A percentile compares a stretch with the other conserved stretches of the same genome.
Conservation (phyloP, 2,329 filamentous ascomycete genomes). For the Alternaria consortialis region DNA sequence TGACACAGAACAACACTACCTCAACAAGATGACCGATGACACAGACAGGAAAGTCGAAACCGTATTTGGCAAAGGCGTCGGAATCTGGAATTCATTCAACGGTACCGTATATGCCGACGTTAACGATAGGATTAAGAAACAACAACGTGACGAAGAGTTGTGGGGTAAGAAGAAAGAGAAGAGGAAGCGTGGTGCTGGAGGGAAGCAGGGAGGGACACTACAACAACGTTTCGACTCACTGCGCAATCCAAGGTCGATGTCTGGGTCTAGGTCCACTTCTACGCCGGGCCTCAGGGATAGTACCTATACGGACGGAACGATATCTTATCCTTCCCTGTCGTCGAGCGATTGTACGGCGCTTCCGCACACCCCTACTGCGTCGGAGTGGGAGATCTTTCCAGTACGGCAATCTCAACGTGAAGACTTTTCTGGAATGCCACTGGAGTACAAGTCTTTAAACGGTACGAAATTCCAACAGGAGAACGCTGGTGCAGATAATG, state of each 20-base stretch:
- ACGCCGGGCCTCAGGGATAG: neutral
- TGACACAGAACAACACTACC: conserved; percentile 7
- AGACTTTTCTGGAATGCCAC: neutral
- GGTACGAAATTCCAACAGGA: conserved; percentile 10
- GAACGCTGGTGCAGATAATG: conserved; percentile 12
- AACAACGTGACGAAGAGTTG: conserved; percentile 5
- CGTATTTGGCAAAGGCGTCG: conserved; percentile 17
- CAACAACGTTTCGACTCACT: neutral
- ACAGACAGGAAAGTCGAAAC: conserved; percentile 8
- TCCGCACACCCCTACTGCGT: neutral
- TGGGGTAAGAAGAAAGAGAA: conserved; percentile 6
- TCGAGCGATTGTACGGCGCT: neutral
- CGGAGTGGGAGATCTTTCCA: neutral
- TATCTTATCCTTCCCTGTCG: neutral
- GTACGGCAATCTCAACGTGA: neutral
- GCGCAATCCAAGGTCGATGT: neutral
- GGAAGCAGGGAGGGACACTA: neutral
- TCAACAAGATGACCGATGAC: conserved; percentile 20
- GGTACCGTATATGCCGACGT: conserved; percentile 20
- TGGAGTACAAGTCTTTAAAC: neutral
- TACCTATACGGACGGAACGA: neutral
- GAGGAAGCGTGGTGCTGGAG: neutral
- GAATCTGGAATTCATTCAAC: conserved; percentile 14
- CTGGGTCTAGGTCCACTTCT: neutral
- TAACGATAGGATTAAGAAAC: conserved; percentile 11